Conservation (phyloP, 768 basidiomycete species). For the Agaricus blazei region DNA sequence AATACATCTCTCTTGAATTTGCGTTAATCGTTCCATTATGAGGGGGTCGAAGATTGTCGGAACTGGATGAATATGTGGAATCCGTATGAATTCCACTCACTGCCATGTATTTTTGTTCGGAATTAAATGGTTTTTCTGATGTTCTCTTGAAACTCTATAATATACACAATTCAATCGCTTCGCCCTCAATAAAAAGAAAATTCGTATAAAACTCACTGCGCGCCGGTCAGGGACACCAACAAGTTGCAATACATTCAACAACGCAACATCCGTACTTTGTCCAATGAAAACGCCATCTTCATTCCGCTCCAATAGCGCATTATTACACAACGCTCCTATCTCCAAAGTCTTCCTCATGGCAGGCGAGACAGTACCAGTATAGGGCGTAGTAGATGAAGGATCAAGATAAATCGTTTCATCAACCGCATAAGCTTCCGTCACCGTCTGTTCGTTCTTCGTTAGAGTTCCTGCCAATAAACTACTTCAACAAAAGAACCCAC, state of each 20-base stretch:
- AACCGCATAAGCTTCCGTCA: slow-evolving; percentile 82
- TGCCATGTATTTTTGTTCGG: slow-evolving; percentile 92
- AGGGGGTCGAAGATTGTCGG: slow-evolving; percentile 10
- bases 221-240: slow-evolving; percentile 71
- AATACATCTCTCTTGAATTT: slow-evolving; percentile 66
- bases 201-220: slow-evolving; percentile 38
- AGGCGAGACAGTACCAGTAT: slow-evolving; percentile 39
- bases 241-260: slow-evolving; percentile 70
- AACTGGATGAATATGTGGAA: slow-evolving; percentile 14
- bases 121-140: slow-evolving; percentile 88
- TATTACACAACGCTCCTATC: slow-evolving; percentile 88
- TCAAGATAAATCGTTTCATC: slow-evolving; percentile 76
- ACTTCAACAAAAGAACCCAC: slow-evolving; percentile 12
- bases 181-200: background rate
- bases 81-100: slow-evolving; percentile 69
- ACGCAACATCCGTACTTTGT: slow-evolving; percentile 90
- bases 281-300: slow-evolving; percentile 75
- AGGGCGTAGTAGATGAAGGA: slow-evolving; percentile 35
- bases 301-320: slow-evolving; percentile 59
- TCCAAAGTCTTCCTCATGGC: slow-evolving; percentile 74
- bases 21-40: slow-evolving; percentile 16
- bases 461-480: slow-evolving; percentile 57
- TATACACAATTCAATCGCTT: background rate
- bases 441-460: slow-evolving; percentile 95
- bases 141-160: slow-evolving; percentile 59